A percentile compares a stretch with the other conserved stretches of the same genome.
Evolutionary conservation across 2,329 filamentous ascomycete genomes (phyloP).

Genomic region (Plectosphaerella plurivora): DNA sequence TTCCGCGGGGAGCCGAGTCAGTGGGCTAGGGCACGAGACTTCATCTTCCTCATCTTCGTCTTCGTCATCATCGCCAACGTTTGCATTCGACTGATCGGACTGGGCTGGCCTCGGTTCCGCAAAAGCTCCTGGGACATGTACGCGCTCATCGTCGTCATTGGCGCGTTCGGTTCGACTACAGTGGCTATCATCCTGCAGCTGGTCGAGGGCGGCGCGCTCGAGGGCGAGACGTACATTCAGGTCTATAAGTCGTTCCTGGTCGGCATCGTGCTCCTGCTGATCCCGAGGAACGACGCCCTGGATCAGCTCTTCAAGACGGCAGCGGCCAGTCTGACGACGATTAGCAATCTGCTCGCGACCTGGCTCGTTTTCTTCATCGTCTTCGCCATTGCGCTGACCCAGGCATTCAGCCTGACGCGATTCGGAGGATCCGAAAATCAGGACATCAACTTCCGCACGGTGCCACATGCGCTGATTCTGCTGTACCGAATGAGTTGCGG

Average conservation of each 20-base stretch:
- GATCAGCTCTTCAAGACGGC: constrained; percentile 99
- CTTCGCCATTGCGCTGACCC: constrained; percentile 92
- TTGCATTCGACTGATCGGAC: constrained; percentile 74
- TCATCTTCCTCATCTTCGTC: constrained; percentile 76
- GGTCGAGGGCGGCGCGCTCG: constrained; percentile 21
- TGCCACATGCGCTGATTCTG: constrained; percentile 89
- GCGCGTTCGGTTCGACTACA: constrained; percentile 75
- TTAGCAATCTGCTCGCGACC: constrained; percentile 87
- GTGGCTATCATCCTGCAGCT: constrained; percentile 60
- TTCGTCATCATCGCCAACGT: constrained; percentile 81
- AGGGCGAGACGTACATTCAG: constrained; percentile 64
- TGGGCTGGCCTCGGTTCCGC: constrained; percentile 88
- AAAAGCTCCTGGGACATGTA: constrained; percentile 95
- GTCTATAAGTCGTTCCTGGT: constrained; percentile 94
- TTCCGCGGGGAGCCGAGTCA: constrained; percentile 69
- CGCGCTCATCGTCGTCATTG: constrained; percentile 73
- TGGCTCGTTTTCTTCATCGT: constrained; percentile 97
- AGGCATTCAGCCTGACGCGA: constrained; percentile 90
- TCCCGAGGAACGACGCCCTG: constrained; percentile 92
- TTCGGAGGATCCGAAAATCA: constrained; percentile 69
- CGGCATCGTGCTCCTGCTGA: constrained; percentile 81
- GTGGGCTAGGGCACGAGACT: constrained; percentile 70
- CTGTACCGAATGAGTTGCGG: constrained; percentile 91
- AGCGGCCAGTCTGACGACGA: constrained; percentile 84
- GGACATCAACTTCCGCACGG: constrained; percentile 88